These are phyloP conservation scores for Neofusicoccum cordaticola DNA, from an alignment of 2,329 filamentous ascomycete genomes.

Conservation along the genomic window DNA sequence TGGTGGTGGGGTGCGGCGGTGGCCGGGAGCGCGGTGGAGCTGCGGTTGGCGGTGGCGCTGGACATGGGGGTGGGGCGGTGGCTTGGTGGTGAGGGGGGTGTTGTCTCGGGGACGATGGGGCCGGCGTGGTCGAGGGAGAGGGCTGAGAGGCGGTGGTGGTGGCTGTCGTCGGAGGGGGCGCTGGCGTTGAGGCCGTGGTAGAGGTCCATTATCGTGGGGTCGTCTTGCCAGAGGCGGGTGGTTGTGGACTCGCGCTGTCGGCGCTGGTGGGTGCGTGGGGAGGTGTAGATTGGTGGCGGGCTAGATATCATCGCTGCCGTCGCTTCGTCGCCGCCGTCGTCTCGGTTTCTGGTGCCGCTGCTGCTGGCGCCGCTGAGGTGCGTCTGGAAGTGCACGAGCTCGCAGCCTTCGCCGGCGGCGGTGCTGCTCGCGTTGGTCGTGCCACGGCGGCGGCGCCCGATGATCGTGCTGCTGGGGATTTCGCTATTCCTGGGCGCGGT, in stretches of 20 bases:
- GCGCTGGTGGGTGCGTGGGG: neutral
- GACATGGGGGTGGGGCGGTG: neutral
- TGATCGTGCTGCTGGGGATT: neutral
- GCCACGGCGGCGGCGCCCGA: neutral
- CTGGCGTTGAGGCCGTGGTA: neutral
- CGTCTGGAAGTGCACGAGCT: neutral
- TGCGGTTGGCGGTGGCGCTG: neutral
- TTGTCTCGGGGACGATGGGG: neutral
- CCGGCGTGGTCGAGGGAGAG: neutral
- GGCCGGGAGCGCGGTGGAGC: neutral
- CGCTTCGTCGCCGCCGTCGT: neutral
- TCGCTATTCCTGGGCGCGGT: neutral
- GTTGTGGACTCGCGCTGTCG: neutral
- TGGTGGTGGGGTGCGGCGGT: neutral
- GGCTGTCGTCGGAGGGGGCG: neutral
- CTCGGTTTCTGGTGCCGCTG: neutral
- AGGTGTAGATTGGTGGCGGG: neutral
- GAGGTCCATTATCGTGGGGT: neutral
- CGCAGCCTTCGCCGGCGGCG: conserved; percentile 2
- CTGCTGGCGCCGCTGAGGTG: neutral
- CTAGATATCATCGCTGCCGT: neutral
- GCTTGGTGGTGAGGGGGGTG: neutral
- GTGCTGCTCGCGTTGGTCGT: neutral
- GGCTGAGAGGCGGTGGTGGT: neutral
- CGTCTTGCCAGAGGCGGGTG: neutral